Percentiles rank a stretch among this genome's conserved stretches.
Evolutionary conservation across 1,284 basidiomycete species (phyloP).

Genomic region (Caloboletus inedulis): DNA sequence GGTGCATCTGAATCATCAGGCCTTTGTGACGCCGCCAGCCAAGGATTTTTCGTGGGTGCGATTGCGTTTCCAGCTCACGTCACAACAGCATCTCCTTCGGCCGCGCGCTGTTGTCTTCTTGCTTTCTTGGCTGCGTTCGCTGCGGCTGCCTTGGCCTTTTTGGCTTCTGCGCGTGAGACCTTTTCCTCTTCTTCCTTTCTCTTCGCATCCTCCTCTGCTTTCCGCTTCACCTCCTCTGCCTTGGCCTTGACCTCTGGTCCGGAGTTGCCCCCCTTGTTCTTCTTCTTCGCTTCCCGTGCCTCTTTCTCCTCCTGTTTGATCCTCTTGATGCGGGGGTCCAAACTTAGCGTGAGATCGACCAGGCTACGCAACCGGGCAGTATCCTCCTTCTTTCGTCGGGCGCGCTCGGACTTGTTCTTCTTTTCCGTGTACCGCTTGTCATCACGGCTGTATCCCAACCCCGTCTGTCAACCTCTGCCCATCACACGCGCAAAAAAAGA

Average conservation of each 20-base stretch:
- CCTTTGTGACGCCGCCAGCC: not conserved
- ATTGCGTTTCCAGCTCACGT: constrained; percentile 3
- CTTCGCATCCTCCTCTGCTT: constrained; percentile 61
- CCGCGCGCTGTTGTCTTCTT: constrained; percentile 33
- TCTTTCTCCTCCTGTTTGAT: constrained; percentile 98
- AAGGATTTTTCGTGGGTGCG: not conserved
- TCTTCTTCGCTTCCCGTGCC: constrained; percentile 91
- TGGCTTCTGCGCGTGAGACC: constrained; percentile 73
- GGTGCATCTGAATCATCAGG: too few relatives aligned
- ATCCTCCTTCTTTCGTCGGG: constrained; percentile 97
- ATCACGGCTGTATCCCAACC: constrained; percentile 66
- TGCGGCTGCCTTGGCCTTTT: constrained; percentile 80
- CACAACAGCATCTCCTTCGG: constrained; percentile 22
- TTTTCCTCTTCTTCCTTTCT: constrained; percentile 29
- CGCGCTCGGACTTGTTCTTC: constrained; percentile 98
- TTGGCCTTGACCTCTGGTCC: constrained; percentile 55
- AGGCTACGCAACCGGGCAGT: constrained; percentile 85
- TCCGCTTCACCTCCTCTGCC: constrained; percentile 66
- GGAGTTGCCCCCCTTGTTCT: constrained; percentile 43
- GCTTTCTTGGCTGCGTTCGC: constrained; percentile 96
- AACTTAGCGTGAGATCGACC: constrained; percentile 82
- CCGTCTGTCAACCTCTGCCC: not conserved
- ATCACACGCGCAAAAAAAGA: not conserved
- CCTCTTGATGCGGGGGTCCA: constrained; percentile 95
- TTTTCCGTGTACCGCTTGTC: constrained; percentile 99